Evolutionary conservation across 2,329 filamentous ascomycete species (phyloP).

Genomic region (Arthrinium puccinioides): DNA sequence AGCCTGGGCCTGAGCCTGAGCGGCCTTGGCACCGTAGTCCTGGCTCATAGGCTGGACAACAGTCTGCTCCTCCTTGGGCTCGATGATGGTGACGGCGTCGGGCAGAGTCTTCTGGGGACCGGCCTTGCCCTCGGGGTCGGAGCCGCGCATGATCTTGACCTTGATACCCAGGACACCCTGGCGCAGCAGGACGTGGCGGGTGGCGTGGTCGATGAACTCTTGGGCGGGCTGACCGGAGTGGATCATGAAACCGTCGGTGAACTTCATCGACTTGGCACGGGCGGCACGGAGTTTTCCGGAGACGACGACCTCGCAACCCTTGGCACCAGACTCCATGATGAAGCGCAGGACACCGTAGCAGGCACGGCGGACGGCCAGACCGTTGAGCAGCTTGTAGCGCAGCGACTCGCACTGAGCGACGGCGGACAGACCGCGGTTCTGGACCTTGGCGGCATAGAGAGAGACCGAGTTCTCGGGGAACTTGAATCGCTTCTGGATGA

Average conservation of each 20-base stretch:
- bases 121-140: conserved; percentile 98
- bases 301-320: conserved; percentile 99
- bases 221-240: conserved; percentile 99
- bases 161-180: conserved; percentile 99
- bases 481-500: conserved; percentile 99
- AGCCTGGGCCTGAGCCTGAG: conserved; percentile 57
- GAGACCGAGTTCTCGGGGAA: conserved; percentile 99
- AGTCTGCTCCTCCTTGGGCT: conserved; percentile 98
- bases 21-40: conserved; percentile 95
- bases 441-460: conserved; percentile 99
- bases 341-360: conserved; percentile 99
- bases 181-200: conserved; percentile 98
- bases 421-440: conserved; percentile 99
- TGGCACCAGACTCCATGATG: conserved; percentile 99
- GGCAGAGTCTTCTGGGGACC: conserved; percentile 95
- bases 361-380: conserved; percentile 94
- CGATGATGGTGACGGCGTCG: conserved; percentile 98
- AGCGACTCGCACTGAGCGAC: conserved; percentile 99
- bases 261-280: conserved; percentile 99
- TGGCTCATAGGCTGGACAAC: conserved; percentile 93
- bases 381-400: conserved; percentile 99
- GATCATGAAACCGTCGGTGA: conserved; percentile 99
- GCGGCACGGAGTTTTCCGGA: conserved; percentile 98
- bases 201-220: conserved; percentile 98
- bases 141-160: conserved; percentile 99